These are phyloP conservation scores for Collariella sp. DNA, from an alignment of 495 filamentous ascomycete genomes.

Conservation along the genomic window DNA sequence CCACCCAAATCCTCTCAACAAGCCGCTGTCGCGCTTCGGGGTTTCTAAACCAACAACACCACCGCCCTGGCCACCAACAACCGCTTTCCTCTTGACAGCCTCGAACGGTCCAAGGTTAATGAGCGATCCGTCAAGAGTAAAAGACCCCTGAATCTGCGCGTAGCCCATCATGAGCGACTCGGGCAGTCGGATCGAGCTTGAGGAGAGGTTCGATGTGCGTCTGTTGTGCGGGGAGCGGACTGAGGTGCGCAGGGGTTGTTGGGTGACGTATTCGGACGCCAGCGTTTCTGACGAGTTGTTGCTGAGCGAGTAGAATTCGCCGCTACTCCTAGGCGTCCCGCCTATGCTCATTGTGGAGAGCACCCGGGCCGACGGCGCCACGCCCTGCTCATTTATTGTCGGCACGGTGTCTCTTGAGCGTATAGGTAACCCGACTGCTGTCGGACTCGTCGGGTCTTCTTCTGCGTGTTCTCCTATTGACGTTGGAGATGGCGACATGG, in stretches of 20 bases:
- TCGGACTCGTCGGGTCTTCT: conserved; percentile 31
- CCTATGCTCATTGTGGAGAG: conserved; percentile 62
- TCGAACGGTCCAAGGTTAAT: conserved; percentile 87
- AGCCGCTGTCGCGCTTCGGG: conserved; percentile 64
- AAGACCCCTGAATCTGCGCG: conserved; percentile 87
- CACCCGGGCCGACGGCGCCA: conserved; percentile 55
- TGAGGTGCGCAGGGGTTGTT: conserved; percentile 40
- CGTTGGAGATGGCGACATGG: conserved; percentile 42
- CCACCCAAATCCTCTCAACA: conserved; percentile 83
- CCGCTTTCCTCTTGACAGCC: conserved; percentile 88
- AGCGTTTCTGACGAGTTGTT: conserved; percentile 91
- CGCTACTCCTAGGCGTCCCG: conserved; percentile 75
- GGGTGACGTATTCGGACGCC: conserved; percentile 78
- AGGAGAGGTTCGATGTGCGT: conserved; percentile 51
- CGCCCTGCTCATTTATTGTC: conserved; percentile 46
- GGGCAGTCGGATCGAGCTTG: conserved; percentile 39
- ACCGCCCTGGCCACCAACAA: conserved; percentile 77
- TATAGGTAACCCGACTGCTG: conserved; percentile 26
- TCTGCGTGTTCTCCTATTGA: conserved; percentile 13
- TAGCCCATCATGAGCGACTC: conserved; percentile 97
- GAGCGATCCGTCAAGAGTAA: conserved; percentile 83
- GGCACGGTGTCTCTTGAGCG: conserved; percentile 34
- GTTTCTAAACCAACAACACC: conserved; percentile 75
- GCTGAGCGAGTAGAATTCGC: conserved; percentile 87
- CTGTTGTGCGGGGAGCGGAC: conserved; percentile 50